Evolutionary conservation across 768 basidiomycete genomes (phyloP), one percentile per base, ranked within the genome.

Genomic region (Lactifluus rugatus): DNA sequence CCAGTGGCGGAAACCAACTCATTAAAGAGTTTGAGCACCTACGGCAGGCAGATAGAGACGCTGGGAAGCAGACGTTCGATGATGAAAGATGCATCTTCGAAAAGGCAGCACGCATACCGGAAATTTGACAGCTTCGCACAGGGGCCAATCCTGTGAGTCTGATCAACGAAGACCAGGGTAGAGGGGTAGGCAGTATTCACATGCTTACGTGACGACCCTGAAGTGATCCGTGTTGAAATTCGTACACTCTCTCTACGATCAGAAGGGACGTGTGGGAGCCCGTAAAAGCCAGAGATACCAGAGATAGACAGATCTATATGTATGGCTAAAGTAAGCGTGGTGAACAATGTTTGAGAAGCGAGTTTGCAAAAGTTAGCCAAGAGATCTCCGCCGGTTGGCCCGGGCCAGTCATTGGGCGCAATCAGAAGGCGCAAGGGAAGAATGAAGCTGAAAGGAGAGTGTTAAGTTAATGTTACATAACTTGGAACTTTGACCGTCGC

Each of bases 251-350:
- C 25, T 6, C 28, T 5, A 8, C 3, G 9, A 13, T 34, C 34
- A 14, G 28, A 21, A 42, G 16, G n/a, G n/a, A 37, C 17, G 17
- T 19, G 34, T 14, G 34, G 23, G 21, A 48, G 19, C 4, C 2
- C 6, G n/a, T n/a, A 4, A 59, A 54, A 54, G 58, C 41, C 48
- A 59, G 47, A 58, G 57, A 58, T 54, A 7, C 16, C 6, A 44
- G 44, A 31, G 21, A 34, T 46, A 2, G 14, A 28, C 16, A 26
- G 52, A 55, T 45, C 42, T 21, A 23, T 19, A 44, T 14, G 19
- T 16, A 16, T 17, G 19, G 36, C 32, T 32, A 4, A 5, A 37
- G 28, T 41, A 44, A 37, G 34, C 36, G 47, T 25, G 44, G 19
- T 14, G 13, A 42, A n/a, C 21, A 28, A 36, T 37, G 32, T 26